phyloP scores from a whole-genome alignment of 1,139 yeast species.

The Diutina ranongensis region DNA sequence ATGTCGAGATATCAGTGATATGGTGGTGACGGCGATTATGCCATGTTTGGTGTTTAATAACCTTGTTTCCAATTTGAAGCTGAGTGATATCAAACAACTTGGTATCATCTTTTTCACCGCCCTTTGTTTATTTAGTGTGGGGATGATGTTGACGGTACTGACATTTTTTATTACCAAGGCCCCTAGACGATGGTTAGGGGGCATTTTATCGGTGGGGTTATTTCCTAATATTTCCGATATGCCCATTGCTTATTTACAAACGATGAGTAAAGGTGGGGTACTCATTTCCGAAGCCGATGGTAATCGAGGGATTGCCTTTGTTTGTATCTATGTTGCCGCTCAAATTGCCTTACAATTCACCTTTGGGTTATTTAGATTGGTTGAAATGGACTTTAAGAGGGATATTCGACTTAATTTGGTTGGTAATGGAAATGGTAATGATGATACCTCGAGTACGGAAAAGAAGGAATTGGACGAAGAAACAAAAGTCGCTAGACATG shows the following conservation, averaged over 20 bases:
- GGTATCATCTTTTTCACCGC: constrained; percentile 62
- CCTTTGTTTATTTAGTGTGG: constrained; percentile 28
- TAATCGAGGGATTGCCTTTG: constrained; percentile 74
- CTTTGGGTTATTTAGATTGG: constrained; percentile 58
- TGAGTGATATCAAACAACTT: constrained; percentile 60
- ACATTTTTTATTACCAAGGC: constrained; percentile 28
- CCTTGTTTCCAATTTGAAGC: constrained; percentile 57
- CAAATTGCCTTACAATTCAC: constrained; percentile 66
- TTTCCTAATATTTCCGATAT: constrained; percentile 69
- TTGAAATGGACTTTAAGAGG: constrained; percentile 58
- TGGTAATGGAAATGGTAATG: background rate
- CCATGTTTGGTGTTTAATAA: constrained; percentile 77
- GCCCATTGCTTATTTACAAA: constrained; percentile 82
- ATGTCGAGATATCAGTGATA: constrained; percentile 59
- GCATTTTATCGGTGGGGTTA: constrained; percentile 52
- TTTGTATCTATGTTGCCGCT: constrained; percentile 65
- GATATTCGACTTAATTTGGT: constrained; percentile 10
- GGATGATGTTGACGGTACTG: constrained; percentile 24
- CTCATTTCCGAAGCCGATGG: constrained; percentile 48
- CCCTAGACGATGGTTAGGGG: constrained; percentile 76
- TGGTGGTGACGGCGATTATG: constrained; percentile 58
- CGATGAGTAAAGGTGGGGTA: constrained; percentile 55
- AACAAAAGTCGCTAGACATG: too few species aligned
- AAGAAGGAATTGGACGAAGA: background rate
- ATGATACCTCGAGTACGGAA: background rate